Evolutionary conservation across 345 rosid species (phyloP).

Genomic region (Balakata baccata): DNA sequence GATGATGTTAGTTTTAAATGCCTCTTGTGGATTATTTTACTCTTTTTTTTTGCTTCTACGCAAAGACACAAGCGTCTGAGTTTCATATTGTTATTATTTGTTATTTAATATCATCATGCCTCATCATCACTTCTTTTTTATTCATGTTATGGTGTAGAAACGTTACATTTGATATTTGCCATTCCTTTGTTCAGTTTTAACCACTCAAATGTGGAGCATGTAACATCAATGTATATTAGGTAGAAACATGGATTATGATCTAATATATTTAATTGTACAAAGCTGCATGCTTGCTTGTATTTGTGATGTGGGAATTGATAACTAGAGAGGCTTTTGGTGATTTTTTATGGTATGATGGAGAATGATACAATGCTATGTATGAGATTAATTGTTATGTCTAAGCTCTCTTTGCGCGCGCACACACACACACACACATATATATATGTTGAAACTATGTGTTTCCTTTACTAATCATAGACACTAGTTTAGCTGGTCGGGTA

Average conservation of each 20-base stretch:
- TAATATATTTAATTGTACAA: no score
- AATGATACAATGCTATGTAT: not conserved
- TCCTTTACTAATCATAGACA: not conserved
- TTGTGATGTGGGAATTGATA: not conserved
- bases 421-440: no score
- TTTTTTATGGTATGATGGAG: no score
- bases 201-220: not conserved
- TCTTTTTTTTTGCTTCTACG: no score
- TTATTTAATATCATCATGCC: not conserved
- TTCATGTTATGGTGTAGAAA: slow-evolving; percentile 35
- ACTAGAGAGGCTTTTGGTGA: not conserved
- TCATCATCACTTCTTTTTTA: no score
- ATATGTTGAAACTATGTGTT: no score
- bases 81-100: not conserved
- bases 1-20: slow-evolving; percentile 73
- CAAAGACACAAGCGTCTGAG: not conserved
- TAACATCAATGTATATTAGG: not conserved
- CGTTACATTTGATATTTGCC: slow-evolving; percentile 15
- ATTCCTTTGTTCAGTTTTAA: not conserved
- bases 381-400: not conserved
- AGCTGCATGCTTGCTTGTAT: not conserved
- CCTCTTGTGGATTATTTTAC: not conserved
- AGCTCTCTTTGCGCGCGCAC: no score
- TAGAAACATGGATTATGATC: not conserved
- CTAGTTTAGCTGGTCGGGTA: not conserved